Evolutionary conservation across 768 basidiomycete genomes (phyloP).

Genomic region (Boletus tylopilopsis): DNA sequence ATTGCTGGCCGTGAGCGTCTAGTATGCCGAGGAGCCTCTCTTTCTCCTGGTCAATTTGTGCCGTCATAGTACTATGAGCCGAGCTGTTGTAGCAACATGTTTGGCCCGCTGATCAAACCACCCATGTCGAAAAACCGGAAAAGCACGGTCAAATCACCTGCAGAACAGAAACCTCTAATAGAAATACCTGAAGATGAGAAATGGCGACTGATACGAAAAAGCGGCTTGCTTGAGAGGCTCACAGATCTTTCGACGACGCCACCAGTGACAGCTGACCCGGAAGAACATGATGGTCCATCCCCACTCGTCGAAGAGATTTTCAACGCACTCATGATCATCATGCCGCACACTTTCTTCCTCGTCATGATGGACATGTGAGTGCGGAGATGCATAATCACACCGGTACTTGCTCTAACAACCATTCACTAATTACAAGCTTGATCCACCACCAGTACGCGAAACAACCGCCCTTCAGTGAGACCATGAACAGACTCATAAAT

Average conservation of each 20-base stretch:
- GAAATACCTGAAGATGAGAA: constrained; percentile 73
- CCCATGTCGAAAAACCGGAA: constrained; percentile 31
- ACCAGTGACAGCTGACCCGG: background rate
- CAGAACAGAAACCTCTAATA: constrained; percentile 23
- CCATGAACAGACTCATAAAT: constrained; percentile 56
- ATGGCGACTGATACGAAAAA: constrained; percentile 69
- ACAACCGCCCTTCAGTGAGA: constrained; percentile 42
- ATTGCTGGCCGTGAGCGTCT: constrained; percentile 45
- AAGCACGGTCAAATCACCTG: constrained; percentile 7
- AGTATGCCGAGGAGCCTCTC: constrained; percentile 37
- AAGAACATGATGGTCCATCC: constrained; percentile 34
- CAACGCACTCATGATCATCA: constrained; percentile 57
- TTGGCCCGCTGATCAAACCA: background rate
- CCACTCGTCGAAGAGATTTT: constrained; percentile 67
- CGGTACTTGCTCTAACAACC: background rate
- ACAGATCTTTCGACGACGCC: constrained; percentile 2
- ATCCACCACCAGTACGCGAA: constrained; percentile 77
- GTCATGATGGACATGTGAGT: constrained; percentile 84
- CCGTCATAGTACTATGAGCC: constrained; percentile 1
- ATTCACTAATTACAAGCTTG: constrained; percentile 42
- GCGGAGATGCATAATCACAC: background rate
- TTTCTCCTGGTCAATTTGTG: constrained; percentile 26
- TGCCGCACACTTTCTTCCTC: constrained; percentile 72
- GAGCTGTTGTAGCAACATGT: background rate
- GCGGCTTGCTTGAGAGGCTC: constrained; percentile 51